Evolutionary conservation across 495 filamentous ascomycete genomes (phyloP).

Genomic region (Lophium mytilinum): DNA sequence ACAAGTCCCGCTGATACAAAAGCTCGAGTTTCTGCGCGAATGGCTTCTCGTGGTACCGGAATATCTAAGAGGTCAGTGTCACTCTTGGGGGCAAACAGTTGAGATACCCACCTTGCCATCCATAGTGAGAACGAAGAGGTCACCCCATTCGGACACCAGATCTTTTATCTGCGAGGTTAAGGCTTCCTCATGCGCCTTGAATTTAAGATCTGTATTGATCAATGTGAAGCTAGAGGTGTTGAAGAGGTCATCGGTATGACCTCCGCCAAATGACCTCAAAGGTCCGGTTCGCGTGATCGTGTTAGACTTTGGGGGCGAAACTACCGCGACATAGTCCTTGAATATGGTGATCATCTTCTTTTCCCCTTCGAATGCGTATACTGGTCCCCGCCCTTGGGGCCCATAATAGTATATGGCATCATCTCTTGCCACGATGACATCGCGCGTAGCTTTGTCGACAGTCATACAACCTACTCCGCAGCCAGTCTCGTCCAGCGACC

Average conservation of each 20-base stretch:
- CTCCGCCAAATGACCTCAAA: constrained; percentile 53
- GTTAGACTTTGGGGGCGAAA: constrained; percentile 69
- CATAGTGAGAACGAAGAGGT: constrained; percentile 75
- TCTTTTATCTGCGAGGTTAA: constrained; percentile 68
- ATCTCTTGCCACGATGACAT: constrained; percentile 83
- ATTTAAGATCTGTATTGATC: constrained; percentile 81
- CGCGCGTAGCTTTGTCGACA: constrained; percentile 64
- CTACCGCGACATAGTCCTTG: constrained; percentile 78
- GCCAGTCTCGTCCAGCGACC: constrained; percentile 77
- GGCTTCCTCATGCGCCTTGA: constrained; percentile 82
- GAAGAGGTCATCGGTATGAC: constrained; percentile 64
- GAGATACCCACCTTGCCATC: constrained; percentile 68
- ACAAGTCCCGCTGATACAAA: constrained; percentile 88
- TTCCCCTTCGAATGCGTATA: constrained; percentile 80
- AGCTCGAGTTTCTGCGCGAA: constrained; percentile 88
- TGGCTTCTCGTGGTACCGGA: constrained; percentile 85
- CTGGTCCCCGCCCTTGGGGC: constrained; percentile 72
- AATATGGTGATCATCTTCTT: constrained; percentile 77
- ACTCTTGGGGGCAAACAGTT: background rate
- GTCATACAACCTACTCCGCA: constrained; percentile 93
- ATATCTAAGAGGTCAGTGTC: constrained; percentile 45
- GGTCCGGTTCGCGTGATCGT: constrained; percentile 42
- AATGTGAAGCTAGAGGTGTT: constrained; percentile 79
- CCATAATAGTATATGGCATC: constrained; percentile 95
- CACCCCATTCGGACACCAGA: constrained; percentile 83